phyloP scores from a whole-genome alignment of 768 basidiomycete genomes.

The Leucosporidium scottii region DNA sequence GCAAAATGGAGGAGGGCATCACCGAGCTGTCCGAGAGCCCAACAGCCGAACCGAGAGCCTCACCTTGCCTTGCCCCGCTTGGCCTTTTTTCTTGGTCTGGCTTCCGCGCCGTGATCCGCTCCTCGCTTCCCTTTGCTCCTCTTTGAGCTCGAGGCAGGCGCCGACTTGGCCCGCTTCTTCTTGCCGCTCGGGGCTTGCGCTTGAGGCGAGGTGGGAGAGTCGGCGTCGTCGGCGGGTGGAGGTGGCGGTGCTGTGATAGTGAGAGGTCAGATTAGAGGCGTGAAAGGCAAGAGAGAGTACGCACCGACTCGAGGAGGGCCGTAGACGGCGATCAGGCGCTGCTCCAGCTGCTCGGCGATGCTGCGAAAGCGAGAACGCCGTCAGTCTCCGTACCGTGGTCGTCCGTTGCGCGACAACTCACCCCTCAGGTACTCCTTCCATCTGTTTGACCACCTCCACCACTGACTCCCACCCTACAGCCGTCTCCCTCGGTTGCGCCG shows the following conservation, averaged over 20 bases:
- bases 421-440: background rate
- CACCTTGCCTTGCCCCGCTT: too few species aligned
- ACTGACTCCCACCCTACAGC: background rate
- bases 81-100: too few species aligned
- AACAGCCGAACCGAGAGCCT: too few species aligned
- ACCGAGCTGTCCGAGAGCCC: too few species aligned
- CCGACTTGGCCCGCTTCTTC: background rate
- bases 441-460: background rate
- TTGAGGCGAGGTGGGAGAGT: background rate
- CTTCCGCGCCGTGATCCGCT: too few species aligned
- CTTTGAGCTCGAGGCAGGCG: too few species aligned
- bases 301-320: background rate
- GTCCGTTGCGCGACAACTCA: background rate
- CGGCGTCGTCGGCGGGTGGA: background rate
- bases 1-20: too few species aligned
- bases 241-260: background rate
- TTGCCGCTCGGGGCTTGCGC: background rate
- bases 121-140: too few species aligned
- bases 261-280: background rate
- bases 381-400: background rate
- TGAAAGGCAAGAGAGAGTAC: background rate
- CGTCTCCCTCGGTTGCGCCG: background rate
- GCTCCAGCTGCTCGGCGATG: background rate
- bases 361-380: background rate
- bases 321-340: background rate